Conservation (phyloP, 495 filamentous ascomycete genomes). For the Halenospora varia region DNA sequence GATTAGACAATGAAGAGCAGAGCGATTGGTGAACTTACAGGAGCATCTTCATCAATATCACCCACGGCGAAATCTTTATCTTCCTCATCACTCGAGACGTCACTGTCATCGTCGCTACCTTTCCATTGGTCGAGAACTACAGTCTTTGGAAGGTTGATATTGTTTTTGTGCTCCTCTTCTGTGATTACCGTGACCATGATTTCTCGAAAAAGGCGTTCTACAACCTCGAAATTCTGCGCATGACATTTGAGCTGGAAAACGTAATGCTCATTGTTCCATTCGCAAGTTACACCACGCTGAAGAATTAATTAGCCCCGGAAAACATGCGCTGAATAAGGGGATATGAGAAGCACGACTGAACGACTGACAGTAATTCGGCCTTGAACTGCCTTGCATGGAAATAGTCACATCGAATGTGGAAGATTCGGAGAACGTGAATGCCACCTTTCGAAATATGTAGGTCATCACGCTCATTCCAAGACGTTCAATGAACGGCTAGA, state of each 20-base stretch:
- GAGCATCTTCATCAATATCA: neutral
- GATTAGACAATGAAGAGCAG: neutral
- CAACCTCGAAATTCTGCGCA: constrained; percentile 16
- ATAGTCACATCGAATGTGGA: too few relatives aligned
- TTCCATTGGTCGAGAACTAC: neutral
- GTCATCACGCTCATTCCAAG: too few relatives aligned
- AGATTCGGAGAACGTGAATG: too few relatives aligned
- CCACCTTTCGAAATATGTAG: too few relatives aligned
- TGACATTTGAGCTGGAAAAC: constrained; percentile 32
- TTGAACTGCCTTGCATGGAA: too few relatives aligned
- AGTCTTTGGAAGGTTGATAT: neutral
- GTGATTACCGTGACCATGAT: neutral
- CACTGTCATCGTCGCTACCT: neutral
- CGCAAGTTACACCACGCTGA: constrained; percentile 24
- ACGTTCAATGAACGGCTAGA: too few relatives aligned
- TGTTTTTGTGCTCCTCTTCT: constrained; percentile 6
- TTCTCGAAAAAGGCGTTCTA: constrained; percentile 14
- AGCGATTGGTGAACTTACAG: constrained; percentile 1
- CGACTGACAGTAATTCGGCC: neutral
- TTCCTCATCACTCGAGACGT: neutral
- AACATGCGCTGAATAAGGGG: too few relatives aligned
- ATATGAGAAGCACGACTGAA: too few relatives aligned
- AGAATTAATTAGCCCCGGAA: constrained; percentile 4
- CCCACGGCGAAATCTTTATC: neutral
- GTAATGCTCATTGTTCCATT: constrained; percentile 25